phyloP scores from a whole-genome alignment of 495 filamentous ascomycete genomes.

The Podospora sp. region DNA sequence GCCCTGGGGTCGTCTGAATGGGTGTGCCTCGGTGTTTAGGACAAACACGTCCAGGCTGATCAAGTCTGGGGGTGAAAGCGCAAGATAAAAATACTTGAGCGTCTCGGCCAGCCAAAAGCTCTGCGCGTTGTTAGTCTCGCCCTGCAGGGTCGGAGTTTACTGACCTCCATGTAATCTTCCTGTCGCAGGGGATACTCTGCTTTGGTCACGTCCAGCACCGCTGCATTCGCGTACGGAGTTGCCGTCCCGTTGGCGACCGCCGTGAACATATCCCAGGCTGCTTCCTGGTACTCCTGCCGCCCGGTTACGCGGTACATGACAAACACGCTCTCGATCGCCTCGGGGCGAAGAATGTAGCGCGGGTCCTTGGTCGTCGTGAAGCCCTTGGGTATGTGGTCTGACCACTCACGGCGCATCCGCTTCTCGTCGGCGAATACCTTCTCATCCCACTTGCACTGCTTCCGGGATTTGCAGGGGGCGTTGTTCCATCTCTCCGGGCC shows the following conservation, averaged over 20 bases:
- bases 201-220: slow-evolving; percentile 60
- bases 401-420: slow-evolving; percentile 32
- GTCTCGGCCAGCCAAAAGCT: slow-evolving; percentile 54
- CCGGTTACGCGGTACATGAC: slow-evolving; percentile 73
- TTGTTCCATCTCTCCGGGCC: slow-evolving; percentile 77
- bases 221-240: slow-evolving; percentile 63
- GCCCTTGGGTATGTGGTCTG: slow-evolving; percentile 36
- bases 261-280: slow-evolving; percentile 75
- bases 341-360: slow-evolving; percentile 55
- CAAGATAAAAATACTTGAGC: slow-evolving; percentile 79
- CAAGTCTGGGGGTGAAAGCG: slow-evolving; percentile 67
- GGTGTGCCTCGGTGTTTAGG: slow-evolving; percentile 60
- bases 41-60: slow-evolving; percentile 78
- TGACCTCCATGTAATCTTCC: slow-evolving; percentile 52
- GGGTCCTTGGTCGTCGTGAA: slow-evolving; percentile 46
- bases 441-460: slow-evolving; percentile 74
- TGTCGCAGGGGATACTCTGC: slow-evolving; percentile 29
- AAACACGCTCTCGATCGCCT: slow-evolving; percentile 71
- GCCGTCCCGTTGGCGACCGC: slow-evolving; percentile 62
- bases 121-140: slow-evolving; percentile 35
- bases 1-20: slow-evolving; percentile 44
- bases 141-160: neutral
- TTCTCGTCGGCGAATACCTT: slow-evolving; percentile 49
- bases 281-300: slow-evolving; percentile 60
- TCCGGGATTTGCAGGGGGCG: slow-evolving; percentile 62